Evolutionary conservation across 345 rosid genomes (phyloP).

Genomic region (Populus tremula): DNA sequence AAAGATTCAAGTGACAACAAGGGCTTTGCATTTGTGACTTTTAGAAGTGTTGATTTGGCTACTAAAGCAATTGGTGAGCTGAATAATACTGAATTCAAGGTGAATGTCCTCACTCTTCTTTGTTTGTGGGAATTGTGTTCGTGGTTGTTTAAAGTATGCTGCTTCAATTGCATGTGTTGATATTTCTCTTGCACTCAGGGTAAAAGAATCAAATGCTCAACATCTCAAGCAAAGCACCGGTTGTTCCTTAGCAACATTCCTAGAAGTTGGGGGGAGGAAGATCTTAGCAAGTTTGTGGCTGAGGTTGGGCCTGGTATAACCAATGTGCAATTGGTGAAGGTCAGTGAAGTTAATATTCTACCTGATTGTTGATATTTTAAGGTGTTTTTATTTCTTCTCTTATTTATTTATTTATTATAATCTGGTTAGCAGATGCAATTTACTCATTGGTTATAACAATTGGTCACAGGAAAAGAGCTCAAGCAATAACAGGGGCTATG

Average conservation of each 20-base stretch:
- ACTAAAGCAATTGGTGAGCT: constrained; percentile 72
- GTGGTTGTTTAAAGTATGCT: background rate
- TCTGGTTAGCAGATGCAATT: background rate
- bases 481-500: constrained; percentile 77
- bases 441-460: constrained; percentile 16
- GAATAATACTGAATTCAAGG: constrained; percentile 71
- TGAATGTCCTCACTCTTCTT: constrained; percentile 24
- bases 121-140: background rate
- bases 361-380: background rate
- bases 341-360: constrained; percentile 21
- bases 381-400: background rate
- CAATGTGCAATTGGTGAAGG: constrained; percentile 76
- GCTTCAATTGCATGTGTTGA: constrained; percentile 9
- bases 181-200: constrained; percentile 48
- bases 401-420: no score
- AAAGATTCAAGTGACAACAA: constrained; percentile 73
- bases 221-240: constrained; percentile 76
- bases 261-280: constrained; percentile 66
- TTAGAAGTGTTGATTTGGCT: constrained; percentile 72
- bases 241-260: constrained; percentile 92
- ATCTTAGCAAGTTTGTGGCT: constrained; percentile 56
- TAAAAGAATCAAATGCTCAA: constrained; percentile 70
- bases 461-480: constrained; percentile 64
- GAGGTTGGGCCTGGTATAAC: constrained; percentile 80
- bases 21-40: constrained; percentile 88